phyloP scores from a whole-genome alignment of 1,284 basidiomycete species.

The Meira nashicola region DNA sequence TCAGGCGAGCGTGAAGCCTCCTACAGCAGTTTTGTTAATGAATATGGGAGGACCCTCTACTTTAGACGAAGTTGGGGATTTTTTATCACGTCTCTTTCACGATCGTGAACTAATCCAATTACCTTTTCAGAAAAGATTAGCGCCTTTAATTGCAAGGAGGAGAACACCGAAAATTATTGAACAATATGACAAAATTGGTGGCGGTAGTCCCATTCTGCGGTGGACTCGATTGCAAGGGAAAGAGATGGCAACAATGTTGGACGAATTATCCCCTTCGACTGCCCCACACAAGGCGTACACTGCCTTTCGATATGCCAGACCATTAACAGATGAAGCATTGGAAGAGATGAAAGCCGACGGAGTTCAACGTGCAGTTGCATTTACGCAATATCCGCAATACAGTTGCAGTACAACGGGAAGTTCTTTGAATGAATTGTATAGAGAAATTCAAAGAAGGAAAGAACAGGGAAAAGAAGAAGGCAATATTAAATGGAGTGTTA shows the following conservation, averaged over 20 bases:
- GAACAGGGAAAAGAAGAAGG: constrained; percentile 54
- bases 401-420: constrained; percentile 96
- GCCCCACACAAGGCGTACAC: constrained; percentile 96
- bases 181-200: constrained; percentile 91
- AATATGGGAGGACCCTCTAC: constrained; percentile 98
- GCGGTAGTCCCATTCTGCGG: constrained; percentile 91
- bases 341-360: constrained; percentile 83
- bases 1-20: constrained; percentile 16
- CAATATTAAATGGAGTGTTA: constrained; percentile 86
- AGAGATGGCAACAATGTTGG: constrained; percentile 81
- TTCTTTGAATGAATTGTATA: constrained; percentile 86
- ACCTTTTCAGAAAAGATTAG: constrained; percentile 81
- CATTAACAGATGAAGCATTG: constrained; percentile 77
- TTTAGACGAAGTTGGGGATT: constrained; percentile 58
- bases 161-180: constrained; percentile 91
- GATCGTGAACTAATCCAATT: constrained; percentile 90
- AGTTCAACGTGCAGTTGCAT: constrained; percentile 85
- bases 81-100: constrained; percentile 86
- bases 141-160: constrained; percentile 80
- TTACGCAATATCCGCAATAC: constrained; percentile 99
- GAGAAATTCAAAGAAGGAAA: constrained; percentile 56
- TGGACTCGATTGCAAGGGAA: constrained; percentile 87
- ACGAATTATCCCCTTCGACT: constrained; percentile 84
- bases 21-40: constrained; percentile 83
- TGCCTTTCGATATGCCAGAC: constrained; percentile 65